phyloP scores from a whole-genome alignment of 495 filamentous ascomycete genomes.

The Penicillium pulvis region DNA sequence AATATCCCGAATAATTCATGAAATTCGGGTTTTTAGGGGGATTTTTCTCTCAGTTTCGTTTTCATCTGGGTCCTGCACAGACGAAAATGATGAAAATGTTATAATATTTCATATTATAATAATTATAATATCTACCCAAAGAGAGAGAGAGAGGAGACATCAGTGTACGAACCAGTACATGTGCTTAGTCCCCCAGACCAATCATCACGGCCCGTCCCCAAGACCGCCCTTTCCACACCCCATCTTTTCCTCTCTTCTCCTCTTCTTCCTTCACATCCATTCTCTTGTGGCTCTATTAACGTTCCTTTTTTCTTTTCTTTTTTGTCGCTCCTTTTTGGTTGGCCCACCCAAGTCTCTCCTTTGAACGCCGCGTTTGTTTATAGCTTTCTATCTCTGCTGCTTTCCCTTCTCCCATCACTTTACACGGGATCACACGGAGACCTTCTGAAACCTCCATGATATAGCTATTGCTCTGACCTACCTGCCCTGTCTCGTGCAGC shows the following conservation, averaged over 20 bases:
- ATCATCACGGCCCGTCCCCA: constrained; percentile 10
- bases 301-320: constrained; percentile 14
- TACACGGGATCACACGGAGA: constrained; percentile 11
- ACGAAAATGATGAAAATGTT: not conserved
- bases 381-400: constrained; percentile 18
- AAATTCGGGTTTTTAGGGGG: not conserved
- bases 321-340: constrained; percentile 12
- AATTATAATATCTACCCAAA: not conserved
- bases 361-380: constrained; percentile 2
- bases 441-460: constrained; percentile 23
- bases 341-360: constrained; percentile 17
- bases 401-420: constrained; percentile 23
- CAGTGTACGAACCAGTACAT: constrained; percentile 1
- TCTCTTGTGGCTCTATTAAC: constrained; percentile 7
- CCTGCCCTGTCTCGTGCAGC: constrained; percentile 18
- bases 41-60: not conserved
- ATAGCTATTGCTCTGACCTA: constrained; percentile 17
- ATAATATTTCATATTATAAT: not conserved
- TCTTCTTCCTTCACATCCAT: constrained; percentile 9
- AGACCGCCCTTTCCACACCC: constrained; percentile 9
- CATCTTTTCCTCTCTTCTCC: constrained; percentile 3
- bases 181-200: constrained; percentile 1
- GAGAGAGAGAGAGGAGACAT: not conserved
- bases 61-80: not conserved
- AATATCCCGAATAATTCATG: constrained; percentile 6